phyloP scores from a whole-genome alignment of 148 eudicot genomes.

The Suaeda aralocaspica region DNA sequence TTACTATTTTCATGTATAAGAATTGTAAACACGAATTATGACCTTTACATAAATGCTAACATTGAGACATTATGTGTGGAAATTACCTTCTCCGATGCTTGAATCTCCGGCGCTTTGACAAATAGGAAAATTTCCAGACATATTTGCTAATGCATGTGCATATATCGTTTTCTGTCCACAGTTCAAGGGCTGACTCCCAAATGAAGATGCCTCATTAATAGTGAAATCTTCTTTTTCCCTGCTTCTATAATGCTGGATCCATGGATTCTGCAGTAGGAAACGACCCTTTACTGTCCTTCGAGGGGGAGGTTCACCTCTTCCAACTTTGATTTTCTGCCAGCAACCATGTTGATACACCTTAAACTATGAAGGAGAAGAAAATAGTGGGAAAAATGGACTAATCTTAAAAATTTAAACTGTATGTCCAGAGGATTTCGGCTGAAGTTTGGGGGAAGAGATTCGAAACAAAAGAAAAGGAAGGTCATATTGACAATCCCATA shows the following conservation, averaged over 20 bases:
- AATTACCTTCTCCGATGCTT: constrained; percentile 48
- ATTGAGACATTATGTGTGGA: neutral
- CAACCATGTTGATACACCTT: constrained; percentile 55
- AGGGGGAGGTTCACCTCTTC: constrained; percentile 32
- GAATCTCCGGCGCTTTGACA: constrained; percentile 34
- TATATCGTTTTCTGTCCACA: constrained; percentile 22
- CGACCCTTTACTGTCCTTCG: constrained; percentile 29
- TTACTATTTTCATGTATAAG: neutral
- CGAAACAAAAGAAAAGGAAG: neutral
- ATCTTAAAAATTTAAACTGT: neutral
- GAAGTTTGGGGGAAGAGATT: neutral
- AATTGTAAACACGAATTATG: neutral
- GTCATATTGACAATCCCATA: neutral
- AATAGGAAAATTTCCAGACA: constrained; percentile 24
- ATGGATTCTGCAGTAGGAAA: constrained; percentile 40
- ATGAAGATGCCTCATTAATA: constrained; percentile 24
- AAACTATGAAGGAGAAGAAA: constrained; percentile 35
- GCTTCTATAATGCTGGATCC: constrained; percentile 55
- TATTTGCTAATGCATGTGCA: constrained; percentile 27
- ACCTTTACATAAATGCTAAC: neutral
- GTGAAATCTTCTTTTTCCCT: constrained; percentile 24
- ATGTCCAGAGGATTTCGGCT: neutral
- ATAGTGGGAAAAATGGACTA: neutral
- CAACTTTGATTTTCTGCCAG: constrained; percentile 45
- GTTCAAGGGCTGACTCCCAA: constrained; percentile 17